Evolutionary conservation across 2,329 filamentous ascomycete species (phyloP).

Genomic region (Lachnellula willkommii): DNA sequence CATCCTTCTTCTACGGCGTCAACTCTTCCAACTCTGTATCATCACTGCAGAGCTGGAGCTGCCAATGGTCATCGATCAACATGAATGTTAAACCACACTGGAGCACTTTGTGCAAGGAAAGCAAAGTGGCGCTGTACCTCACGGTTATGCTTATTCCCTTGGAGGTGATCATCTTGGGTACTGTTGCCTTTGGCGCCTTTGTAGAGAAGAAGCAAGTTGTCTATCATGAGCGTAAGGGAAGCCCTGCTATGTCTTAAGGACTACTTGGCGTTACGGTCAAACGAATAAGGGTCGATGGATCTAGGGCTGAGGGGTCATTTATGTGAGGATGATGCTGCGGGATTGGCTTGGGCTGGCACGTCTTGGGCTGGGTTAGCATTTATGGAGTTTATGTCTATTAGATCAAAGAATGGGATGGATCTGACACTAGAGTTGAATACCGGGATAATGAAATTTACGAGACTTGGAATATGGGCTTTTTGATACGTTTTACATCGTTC

Average conservation of each 20-base stretch:
- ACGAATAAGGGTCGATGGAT: background rate
- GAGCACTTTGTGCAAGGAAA: constrained; percentile 51
- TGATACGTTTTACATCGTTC: too few species aligned
- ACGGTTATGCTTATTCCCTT: constrained; percentile 53
- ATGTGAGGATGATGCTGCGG: background rate
- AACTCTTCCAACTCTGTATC: constrained; percentile 48
- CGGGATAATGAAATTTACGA: background rate
- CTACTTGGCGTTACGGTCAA: background rate
- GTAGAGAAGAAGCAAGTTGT: constrained; percentile 37
- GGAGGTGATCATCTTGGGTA: constrained; percentile 44
- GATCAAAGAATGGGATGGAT: background rate
- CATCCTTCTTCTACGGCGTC: constrained; percentile 53
- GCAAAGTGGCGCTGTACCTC: constrained; percentile 48
- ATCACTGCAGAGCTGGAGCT: constrained; percentile 58
- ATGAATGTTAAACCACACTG: constrained; percentile 52
- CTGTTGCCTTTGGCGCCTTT: constrained; percentile 42
- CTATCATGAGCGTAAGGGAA: constrained; percentile 28
- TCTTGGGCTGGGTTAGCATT: background rate
- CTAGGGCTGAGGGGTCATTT: background rate
- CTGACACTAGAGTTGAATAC: background rate
- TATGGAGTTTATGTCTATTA: background rate
- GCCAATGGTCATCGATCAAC: constrained; percentile 51
- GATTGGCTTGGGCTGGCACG: background rate
- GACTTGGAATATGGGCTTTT: too few species aligned
- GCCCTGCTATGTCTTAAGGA: constrained; percentile 27